Evolutionary conservation across 139 green algal genomes (phyloP).

Genomic region (Tetradesmus obliquus): DNA sequence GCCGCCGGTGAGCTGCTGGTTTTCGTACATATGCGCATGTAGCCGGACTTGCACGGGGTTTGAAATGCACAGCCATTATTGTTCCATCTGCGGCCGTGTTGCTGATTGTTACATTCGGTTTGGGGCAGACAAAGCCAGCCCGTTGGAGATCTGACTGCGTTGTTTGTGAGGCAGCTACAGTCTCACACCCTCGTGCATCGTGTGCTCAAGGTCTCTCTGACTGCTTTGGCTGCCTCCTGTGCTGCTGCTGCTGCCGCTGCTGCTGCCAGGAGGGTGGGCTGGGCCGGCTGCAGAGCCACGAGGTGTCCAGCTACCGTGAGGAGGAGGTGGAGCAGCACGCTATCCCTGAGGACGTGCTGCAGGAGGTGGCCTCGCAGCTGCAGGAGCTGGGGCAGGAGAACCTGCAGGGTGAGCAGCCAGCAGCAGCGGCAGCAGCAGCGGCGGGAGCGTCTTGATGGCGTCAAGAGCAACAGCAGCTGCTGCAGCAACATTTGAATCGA

Average conservation of each 20-base stretch:
- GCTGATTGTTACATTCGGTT: no score
- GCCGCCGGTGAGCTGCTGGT: background rate
- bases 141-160: no score
- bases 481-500: background rate
- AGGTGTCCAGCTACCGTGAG: conserved; percentile 42
- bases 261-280: conserved; percentile 26
- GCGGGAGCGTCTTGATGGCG: background rate
- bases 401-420: conserved; percentile 2
- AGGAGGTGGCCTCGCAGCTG: conserved; percentile 26
- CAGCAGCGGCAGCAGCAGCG: background rate
- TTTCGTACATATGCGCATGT: background rate
- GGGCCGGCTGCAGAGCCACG: conserved; percentile 8
- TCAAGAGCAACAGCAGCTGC: background rate
- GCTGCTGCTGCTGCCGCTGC: background rate
- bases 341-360: conserved; percentile 28
- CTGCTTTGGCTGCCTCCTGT: background rate
- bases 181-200: no score
- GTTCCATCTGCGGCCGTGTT: background rate
- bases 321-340: conserved; percentile 31
- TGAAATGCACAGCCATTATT: background rate
- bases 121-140: no score
- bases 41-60: background rate
- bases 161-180: no score
- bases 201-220: no score
- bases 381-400: conserved; percentile 22